These are phyloP conservation scores for Penicillium tannophilum DNA, from an alignment of 495 filamentous ascomycete genomes.

Conservation along the genomic window DNA sequence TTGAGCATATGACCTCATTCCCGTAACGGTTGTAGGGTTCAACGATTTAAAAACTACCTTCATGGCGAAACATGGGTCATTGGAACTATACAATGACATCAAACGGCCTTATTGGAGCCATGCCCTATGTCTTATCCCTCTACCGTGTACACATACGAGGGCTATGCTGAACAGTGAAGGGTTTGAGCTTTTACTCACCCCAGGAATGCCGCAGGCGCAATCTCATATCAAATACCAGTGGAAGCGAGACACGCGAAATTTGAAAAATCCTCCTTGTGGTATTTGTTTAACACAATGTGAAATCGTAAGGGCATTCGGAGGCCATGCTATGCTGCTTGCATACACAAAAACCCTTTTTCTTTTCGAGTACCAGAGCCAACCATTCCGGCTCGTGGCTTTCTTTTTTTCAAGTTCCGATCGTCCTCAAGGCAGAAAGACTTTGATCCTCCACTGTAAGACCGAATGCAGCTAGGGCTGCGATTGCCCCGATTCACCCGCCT, in stretches of 20 bases:
- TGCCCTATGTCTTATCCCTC: not conserved
- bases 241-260: slow-evolving; percentile 6
- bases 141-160: not conserved
- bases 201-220: not conserved
- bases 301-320: slow-evolving; percentile 50
- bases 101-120: not conserved
- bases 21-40: not conserved
- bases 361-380: slow-evolving; percentile 32
- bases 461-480: slow-evolving; percentile 38
- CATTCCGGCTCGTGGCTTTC: slow-evolving; percentile 22
- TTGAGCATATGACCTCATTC: not conserved
- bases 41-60: slow-evolving; percentile 3
- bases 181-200: not conserved
- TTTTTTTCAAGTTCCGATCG: slow-evolving; percentile 35
- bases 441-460: slow-evolving; percentile 36
- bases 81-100: slow-evolving; percentile 3
- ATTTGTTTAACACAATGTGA: slow-evolving; percentile 45
- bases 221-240: not conserved
- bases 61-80: not conserved
- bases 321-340: slow-evolving; percentile 46
- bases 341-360: slow-evolving; percentile 47
- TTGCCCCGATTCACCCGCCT: slow-evolving; percentile 38
- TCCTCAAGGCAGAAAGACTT: slow-evolving; percentile 29
- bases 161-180: not conserved
- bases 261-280: slow-evolving; percentile 42